Base-by-base conservation (phyloP, 2,329 filamentous ascomycete species). In the Aspergillus sp. region DNA sequence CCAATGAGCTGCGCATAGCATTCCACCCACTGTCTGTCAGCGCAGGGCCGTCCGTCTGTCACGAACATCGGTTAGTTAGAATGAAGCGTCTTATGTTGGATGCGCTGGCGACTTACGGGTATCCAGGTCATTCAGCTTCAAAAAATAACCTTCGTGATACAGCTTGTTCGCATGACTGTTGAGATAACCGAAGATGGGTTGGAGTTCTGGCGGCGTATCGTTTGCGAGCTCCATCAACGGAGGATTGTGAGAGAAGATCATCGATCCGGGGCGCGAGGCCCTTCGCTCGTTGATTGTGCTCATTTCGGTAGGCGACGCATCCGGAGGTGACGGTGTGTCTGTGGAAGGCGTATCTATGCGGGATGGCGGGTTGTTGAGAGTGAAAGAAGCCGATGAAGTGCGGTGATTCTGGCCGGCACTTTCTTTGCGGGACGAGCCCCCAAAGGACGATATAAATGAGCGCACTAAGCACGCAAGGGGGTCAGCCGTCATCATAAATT, bases 1-100 rank as follows among this genome's bases (percentile, higher is more conserved):
- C 94, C 94, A 16, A 97, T 91, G 14, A 99, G 85, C 70, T 97
- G 94, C 41, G 93, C 92, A 74, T 97, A 99, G 73, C 91, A 97
- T 78, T 99, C 94, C 34, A 88, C 88, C 94, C 94, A 99, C 59
- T 86, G 89, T 63, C 94, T 82, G 72, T 97, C 92, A 40, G 82
- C 74, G 67, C 93, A 95, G 10, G 91, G 89, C 58, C 88, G 87
- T 47, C 94, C 94, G 73, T 93, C 91, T 96, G 71, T 21, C 14
- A 49, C 53, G 50, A 44, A 38, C 43, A 31, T 23, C 21, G 10
- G 53, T 79, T 64, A 77, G 72, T 53, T 47, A 9, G 17, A 41
- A 49, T 25, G 21, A 31, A n/a, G 25, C 10, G 21, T 44, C 20
- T 43, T 21, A n/a, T n/a, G 19, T 5, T 38, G 20, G 11, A 14